Evolutionary conservation across 495 filamentous ascomycete species (phyloP).

Genomic region (Lasiosphaeriaceae sp.): DNA sequence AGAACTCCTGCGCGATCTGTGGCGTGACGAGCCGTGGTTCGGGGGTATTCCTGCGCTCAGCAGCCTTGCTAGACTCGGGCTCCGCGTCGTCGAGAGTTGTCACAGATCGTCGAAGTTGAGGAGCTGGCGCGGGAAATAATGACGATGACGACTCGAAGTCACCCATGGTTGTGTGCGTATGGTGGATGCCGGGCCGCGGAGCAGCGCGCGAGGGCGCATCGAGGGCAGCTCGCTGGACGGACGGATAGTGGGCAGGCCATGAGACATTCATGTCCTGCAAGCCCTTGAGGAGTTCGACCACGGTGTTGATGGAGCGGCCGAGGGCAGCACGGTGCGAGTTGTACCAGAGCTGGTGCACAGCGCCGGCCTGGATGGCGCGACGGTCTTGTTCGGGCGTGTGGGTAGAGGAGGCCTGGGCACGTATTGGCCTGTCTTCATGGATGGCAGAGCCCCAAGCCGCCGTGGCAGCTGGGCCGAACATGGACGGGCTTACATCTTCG

Average conservation of each 20-base stretch:
- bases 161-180: conserved; percentile 46
- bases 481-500: conserved; percentile 34
- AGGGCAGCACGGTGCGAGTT: conserved; percentile 87
- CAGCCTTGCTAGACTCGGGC: conserved; percentile 70
- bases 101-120: conserved; percentile 66
- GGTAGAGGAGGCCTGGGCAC: conserved; percentile 21
- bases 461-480: conserved; percentile 26
- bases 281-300: conserved; percentile 71
- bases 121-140: conserved; percentile 22
- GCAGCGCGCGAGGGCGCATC: conserved; percentile 37
- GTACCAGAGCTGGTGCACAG: conserved; percentile 57
- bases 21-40: conserved; percentile 81
- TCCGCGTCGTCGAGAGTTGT: conserved; percentile 62
- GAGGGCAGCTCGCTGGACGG: conserved; percentile 61
- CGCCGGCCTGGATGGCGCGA: conserved; percentile 39
- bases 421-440: conserved; percentile 61
- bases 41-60: conserved; percentile 49
- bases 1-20: conserved; percentile 93
- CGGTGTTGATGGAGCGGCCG: conserved; percentile 76
- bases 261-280: conserved; percentile 83
- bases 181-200: conserved; percentile 49
- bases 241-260: conserved; percentile 95
- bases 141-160: conserved; percentile 23
- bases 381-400: conserved; percentile 32
- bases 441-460: conserved; percentile 44